These are phyloP conservation scores for Phaeotremella skinneri DNA, from an alignment of 768 basidiomycete genomes.

Conservation along the genomic window DNA sequence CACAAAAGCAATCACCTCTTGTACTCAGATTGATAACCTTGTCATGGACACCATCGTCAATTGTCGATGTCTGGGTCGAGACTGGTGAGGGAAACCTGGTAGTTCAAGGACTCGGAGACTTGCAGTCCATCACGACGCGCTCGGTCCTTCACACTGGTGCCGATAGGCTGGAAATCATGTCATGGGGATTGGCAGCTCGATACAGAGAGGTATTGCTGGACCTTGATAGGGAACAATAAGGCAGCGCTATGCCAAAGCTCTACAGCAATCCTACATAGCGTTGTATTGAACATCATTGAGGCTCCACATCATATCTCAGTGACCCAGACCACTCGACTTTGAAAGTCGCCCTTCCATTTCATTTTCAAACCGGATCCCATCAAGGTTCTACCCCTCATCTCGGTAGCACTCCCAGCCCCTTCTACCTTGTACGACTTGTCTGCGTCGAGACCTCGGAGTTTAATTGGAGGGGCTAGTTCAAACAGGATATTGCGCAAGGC, in stretches of 20 bases:
- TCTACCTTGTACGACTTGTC: conserved; percentile 15
- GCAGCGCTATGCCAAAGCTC: too few relatives aligned
- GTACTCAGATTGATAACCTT: not conserved
- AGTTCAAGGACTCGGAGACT: conserved; percentile 15
- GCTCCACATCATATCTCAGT: too few relatives aligned
- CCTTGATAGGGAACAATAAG: not conserved
- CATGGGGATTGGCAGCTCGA: conserved; percentile 17
- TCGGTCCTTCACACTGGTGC: conserved; percentile 3
- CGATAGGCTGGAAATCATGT: conserved; percentile 9
- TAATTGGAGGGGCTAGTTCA: conserved; percentile 9
- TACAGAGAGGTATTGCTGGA: conserved; percentile 12
- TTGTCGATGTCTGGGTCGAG: conserved; percentile 9
- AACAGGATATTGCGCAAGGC: conserved; percentile 1
- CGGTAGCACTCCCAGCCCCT: not conserved
- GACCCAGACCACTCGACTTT: conserved; percentile 29
- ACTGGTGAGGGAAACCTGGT: conserved; percentile 5
- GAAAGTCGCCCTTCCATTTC: conserved; percentile 23
- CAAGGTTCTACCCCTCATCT: conserved; percentile 19
- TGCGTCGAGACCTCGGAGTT: conserved; percentile 24
- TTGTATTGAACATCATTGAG: too few relatives aligned
- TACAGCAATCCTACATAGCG: too few relatives aligned
- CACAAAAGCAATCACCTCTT: not conserved
- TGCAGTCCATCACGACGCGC: not conserved
- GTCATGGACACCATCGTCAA: conserved; percentile 5
- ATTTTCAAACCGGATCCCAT: conserved; percentile 26